These are phyloP conservation scores for Herpetomonas samuelpessoai DNA, from an alignment of 208 protist genomes.

Conservation along the genomic window DNA sequence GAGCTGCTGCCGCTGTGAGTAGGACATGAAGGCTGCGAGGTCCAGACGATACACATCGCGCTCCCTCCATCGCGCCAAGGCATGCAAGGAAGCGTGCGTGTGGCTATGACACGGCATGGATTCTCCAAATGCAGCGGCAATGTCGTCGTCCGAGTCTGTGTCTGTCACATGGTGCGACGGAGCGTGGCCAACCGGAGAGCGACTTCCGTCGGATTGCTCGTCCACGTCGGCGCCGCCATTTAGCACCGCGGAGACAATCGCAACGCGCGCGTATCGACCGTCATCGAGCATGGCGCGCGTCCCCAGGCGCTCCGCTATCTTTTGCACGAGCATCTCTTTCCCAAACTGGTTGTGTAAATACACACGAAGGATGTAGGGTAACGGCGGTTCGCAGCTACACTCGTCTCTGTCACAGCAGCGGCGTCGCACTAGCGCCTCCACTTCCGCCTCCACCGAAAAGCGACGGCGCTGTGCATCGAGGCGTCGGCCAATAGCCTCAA, in stretches of 20 bases:
- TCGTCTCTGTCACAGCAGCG: too few relatives aligned
- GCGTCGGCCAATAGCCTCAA: constrained; percentile 63
- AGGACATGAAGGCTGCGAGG: constrained; percentile 30
- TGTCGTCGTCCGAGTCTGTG: not conserved
- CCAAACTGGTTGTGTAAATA: constrained; percentile 86
- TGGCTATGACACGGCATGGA: not conserved
- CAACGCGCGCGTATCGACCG: constrained; percentile 40
- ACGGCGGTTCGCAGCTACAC: not conserved
- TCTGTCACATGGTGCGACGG: not conserved
- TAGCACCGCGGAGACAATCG: constrained; percentile 33
- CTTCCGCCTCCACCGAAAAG: constrained; percentile 6
- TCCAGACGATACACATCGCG: constrained; percentile 27
- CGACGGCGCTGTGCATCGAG: constrained; percentile 48
- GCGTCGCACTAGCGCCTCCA: too few relatives aligned
- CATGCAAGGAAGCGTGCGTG: too few relatives aligned
- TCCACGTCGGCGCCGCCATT: constrained; percentile 13
- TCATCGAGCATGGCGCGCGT: constrained; percentile 57
- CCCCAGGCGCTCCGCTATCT: constrained; percentile 46
- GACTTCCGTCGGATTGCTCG: not conserved
- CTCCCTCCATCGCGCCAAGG: constrained; percentile 19
- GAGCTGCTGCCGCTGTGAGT: constrained; percentile 14
- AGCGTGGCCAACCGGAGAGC: too few relatives aligned
- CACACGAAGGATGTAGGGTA: constrained; percentile 56
- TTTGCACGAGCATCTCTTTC: constrained; percentile 70
- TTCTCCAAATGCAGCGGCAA: too few relatives aligned